A percentile compares a stretch with the other conserved stretches of the same genome.
These are phyloP conservation scores for Penicillium fuscoglaucum DNA, from an alignment of 2,329 filamentous ascomycete species.

Conservation along the genomic window DNA sequence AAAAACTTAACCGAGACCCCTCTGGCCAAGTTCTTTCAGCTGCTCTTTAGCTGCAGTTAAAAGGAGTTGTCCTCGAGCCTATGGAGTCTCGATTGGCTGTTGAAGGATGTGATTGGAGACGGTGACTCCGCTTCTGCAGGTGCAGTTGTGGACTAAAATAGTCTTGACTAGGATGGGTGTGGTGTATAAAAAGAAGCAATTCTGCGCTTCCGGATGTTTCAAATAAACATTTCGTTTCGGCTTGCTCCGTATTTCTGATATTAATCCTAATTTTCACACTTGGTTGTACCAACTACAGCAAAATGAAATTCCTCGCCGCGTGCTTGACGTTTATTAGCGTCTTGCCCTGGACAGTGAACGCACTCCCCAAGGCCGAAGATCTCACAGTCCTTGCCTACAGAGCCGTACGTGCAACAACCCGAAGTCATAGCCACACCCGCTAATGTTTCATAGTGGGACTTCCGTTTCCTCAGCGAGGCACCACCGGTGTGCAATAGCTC, in stretches of 20 bases:
- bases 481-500: constrained; percentile 29
- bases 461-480: constrained; percentile 34
- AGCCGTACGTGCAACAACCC: constrained; percentile 17
- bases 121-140: constrained; percentile 2
- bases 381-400: constrained; percentile 17
- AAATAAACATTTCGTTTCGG: too few species aligned
- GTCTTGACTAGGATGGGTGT: not conserved
- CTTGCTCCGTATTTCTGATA: not conserved
- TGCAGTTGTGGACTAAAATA: constrained; percentile 1
- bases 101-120: constrained; percentile 3
- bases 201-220: not conserved
- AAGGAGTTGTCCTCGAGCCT: not conserved
- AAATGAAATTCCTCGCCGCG: constrained; percentile 5
- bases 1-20: not conserved
- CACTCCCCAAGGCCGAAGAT: constrained; percentile 3
- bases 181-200: constrained; percentile 3
- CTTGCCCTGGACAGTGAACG: not conserved
- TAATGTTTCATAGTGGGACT: constrained; percentile 27
- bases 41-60: not conserved
- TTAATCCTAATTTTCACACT: not conserved
- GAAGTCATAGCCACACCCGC: not conserved
- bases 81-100: not conserved
- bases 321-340: constrained; percentile 1
- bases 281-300: not conserved
- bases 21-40: not conserved